Evolutionary conservation across 169 alveolate genomes (phyloP), one percentile per base, ranked within the genome.

Genomic region (Plasmodium falciparum): DNA sequence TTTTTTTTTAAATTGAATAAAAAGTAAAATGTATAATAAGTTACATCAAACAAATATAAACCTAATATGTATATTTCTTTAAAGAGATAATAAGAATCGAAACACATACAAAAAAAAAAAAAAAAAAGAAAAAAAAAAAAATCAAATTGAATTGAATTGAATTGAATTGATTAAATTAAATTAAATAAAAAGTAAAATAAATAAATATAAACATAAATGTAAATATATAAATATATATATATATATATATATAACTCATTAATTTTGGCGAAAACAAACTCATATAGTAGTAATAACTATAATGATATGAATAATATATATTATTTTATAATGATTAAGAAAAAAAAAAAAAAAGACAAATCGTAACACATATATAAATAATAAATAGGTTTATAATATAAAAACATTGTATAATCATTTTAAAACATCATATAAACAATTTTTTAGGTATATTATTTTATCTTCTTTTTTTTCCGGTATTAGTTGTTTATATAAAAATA

Each of bases 381-480:
- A 13, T 15, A n/a, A 65, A 29, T 65, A 15, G 11, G 6, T 13
- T 5, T 65, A 33, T 12, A 33, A 33, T 29, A 65, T 29, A 65
- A 65, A 65, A 33, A 33, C 9, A 4, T 33, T 33, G 45, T 33
- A 33, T 33, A 49, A 65, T 73, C 71, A 83, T 66, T 83, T 83
- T 24, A 83, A 43, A 15, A 70, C 47, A 63, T 70, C 63, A 70
- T 83, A 83, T 45, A 83, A 29, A n/a, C 74, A 17, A 43, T 83
- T 72, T 50, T 83, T 83, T 43, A 83, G 33, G 71, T 12, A 83
- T 54, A 39, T 54, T 39, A 83, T 20, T 73, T 58, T 83, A 6
- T 67, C 85, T 63, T 83, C 86, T 63, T 43, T 45, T 33, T 43
- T 72, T 56, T 62, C 58, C 0, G 86, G 91, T 62, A 83, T n/a